Conservation (phyloP, 768 basidiomycete species). For the Krasilnikovozyma curviuscula region DNA sequence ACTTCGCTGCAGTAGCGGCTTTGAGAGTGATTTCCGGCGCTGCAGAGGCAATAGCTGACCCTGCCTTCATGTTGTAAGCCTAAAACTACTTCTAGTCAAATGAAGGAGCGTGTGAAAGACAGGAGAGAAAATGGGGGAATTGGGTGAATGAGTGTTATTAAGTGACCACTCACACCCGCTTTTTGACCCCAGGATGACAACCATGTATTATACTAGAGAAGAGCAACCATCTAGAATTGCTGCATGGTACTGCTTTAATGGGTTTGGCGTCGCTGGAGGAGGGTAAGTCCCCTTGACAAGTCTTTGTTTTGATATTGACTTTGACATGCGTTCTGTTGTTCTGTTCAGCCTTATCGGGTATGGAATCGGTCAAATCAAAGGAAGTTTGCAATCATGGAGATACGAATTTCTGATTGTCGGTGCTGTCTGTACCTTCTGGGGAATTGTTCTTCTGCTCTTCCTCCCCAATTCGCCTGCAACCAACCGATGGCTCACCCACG, state of each 20-base stretch:
- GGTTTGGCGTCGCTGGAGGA: constrained; percentile 29
- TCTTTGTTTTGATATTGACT: not conserved
- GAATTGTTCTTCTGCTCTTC: constrained; percentile 18
- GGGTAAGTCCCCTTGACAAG: constrained; percentile 16
- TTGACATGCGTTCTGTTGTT: not conserved
- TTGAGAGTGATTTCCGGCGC: constrained; percentile 31
- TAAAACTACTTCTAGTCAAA: too few species aligned
- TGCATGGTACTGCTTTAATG: constrained; percentile 29
- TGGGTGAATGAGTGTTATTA: too few species aligned
- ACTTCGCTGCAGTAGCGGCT: constrained; percentile 27
- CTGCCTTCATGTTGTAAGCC: constrained; percentile 29
- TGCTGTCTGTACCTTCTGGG: constrained; percentile 22
- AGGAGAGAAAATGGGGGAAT: too few species aligned
- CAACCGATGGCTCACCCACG: constrained; percentile 21
- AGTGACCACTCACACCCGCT: too few species aligned
- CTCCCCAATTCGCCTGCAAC: constrained; percentile 26
- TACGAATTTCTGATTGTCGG: constrained; percentile 27
- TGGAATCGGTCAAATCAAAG: constrained; percentile 26
- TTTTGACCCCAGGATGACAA: too few species aligned
- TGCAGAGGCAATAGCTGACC: constrained; percentile 29
- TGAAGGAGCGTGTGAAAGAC: too few species aligned
- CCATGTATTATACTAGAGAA: constrained; percentile 28
- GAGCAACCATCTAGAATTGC: constrained; percentile 30
- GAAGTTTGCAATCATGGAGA: constrained; percentile 23
- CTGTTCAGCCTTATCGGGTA: constrained; percentile 25